These are phyloP conservation scores for Eucalyptus paniculata DNA, from an alignment of 345 rosid species.

Conservation along the genomic window DNA sequence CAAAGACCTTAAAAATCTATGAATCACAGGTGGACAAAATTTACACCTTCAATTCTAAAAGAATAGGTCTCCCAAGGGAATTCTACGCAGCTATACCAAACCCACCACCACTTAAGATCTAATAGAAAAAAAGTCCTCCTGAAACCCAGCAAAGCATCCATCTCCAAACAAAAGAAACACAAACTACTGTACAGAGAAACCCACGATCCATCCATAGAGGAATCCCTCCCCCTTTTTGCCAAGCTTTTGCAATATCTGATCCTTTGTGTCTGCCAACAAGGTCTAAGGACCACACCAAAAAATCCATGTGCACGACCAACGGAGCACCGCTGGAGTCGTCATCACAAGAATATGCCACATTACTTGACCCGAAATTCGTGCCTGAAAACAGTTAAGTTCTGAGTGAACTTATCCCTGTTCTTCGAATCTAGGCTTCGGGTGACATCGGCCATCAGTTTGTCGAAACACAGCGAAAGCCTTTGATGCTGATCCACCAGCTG, in stretches of 20 bases:
- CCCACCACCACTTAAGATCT: slow-evolving; percentile 1
- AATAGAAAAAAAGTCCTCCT: neutral
- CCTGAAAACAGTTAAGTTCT: slow-evolving; percentile 78
- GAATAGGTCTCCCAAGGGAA: slow-evolving; percentile 12
- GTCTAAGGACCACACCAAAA: neutral
- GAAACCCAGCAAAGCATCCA: neutral
- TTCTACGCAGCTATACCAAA: neutral
- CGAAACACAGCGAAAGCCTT: slow-evolving; percentile 74
- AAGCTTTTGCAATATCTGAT: neutral
- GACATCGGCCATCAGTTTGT: slow-evolving; percentile 87
- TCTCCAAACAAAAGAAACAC: neutral
- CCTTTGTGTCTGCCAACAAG: neutral
- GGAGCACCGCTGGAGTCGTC: neutral
- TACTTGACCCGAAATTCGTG: slow-evolving; percentile 85
- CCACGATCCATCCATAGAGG: neutral
- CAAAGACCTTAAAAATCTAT: slow-evolving; percentile 3
- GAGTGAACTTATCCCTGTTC: slow-evolving; percentile 97
- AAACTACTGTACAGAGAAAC: neutral
- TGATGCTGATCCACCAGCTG: slow-evolving; percentile 92
- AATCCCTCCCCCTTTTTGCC: neutral
- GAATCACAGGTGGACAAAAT: neutral
- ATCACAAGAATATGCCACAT: neutral
- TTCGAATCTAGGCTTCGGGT: slow-evolving; percentile 76
- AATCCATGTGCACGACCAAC: neutral
- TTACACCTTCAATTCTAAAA: slow-evolving; percentile 24